These are phyloP conservation scores for Phallus indusiatus DNA, from an alignment of 768 basidiomycete species.

Conservation along the genomic window DNA sequence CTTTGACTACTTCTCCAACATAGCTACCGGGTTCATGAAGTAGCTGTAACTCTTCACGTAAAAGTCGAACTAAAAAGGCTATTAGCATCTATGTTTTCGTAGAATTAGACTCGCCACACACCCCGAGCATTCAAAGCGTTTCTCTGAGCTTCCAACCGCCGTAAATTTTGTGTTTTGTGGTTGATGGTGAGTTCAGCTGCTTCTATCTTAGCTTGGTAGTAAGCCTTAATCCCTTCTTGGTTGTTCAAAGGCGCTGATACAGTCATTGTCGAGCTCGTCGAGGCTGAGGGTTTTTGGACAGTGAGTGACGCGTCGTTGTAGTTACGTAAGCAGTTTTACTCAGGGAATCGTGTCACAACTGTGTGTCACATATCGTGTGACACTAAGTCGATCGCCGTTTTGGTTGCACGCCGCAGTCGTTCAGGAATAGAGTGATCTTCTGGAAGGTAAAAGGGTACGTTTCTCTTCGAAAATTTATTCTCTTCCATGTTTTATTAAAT, in stretches of 20 bases:
- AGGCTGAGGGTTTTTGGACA: neutral
- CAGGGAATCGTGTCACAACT: neutral
- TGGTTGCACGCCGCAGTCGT: too few relatives aligned
- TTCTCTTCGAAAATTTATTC: too few relatives aligned
- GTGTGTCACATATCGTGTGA: neutral
- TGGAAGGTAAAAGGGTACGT: too few relatives aligned
- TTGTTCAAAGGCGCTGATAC: constrained; percentile 17
- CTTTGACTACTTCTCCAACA: constrained; percentile 95
- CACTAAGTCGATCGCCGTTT: too few relatives aligned
- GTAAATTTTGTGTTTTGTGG: constrained; percentile 91
- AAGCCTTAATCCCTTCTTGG: constrained; percentile 70
- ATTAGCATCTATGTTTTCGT: neutral
- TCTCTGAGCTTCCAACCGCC: constrained; percentile 91
- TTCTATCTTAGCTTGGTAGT: constrained; percentile 96
- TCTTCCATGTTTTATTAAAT: too few relatives aligned
- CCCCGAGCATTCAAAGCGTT: constrained; percentile 96
- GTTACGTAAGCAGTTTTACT: neutral
- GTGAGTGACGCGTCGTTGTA: constrained; percentile 2
- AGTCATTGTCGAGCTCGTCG: neutral
- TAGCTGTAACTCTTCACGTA: constrained; percentile 87
- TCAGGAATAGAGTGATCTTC: too few relatives aligned
- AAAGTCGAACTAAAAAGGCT: constrained; percentile 56
- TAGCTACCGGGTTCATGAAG: constrained; percentile 94
- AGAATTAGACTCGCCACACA: constrained; percentile 23
- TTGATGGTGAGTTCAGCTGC: constrained; percentile 87